Evolutionary conservation across 495 filamentous ascomycete species (phyloP).

Genomic region (Aspergillus kassunensis): DNA sequence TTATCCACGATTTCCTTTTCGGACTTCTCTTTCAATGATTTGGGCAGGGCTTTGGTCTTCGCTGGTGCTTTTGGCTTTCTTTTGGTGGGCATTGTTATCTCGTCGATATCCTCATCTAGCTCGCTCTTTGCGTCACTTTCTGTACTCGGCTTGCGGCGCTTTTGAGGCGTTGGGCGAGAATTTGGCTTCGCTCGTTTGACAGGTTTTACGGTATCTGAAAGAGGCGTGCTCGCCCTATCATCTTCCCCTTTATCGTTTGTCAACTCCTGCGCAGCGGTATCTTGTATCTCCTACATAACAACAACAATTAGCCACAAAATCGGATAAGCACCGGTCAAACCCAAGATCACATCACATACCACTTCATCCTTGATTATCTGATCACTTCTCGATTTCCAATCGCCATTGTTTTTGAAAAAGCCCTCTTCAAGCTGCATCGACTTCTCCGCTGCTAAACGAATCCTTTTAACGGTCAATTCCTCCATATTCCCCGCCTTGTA

Average conservation of each 20-base stretch:
- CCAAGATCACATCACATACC: constrained; percentile 44
- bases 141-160: constrained; percentile 35
- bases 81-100: constrained; percentile 22
- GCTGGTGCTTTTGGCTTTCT: constrained; percentile 15
- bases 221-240: constrained; percentile 4
- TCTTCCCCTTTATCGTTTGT: constrained; percentile 13
- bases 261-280: constrained; percentile 18
- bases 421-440: constrained; percentile 59
- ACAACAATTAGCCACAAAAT: constrained; percentile 3
- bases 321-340: background rate
- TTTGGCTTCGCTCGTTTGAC: constrained; percentile 28
- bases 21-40: constrained; percentile 23
- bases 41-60: constrained; percentile 24
- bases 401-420: constrained; percentile 59
- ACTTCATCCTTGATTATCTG: constrained; percentile 64
- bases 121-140: constrained; percentile 23
- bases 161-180: constrained; percentile 24
- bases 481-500: constrained; percentile 56
- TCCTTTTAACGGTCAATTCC: constrained; percentile 70
- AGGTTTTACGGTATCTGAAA: constrained; percentile 21
- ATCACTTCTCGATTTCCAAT: constrained; percentile 82
- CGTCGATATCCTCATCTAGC: constrained; percentile 21
- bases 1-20: constrained; percentile 18
- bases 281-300: constrained; percentile 27
- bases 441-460: constrained; percentile 64